A percentile compares a stretch with the other conserved stretches of the same genome.
Evolutionary conservation across 2,329 filamentous ascomycete species (phyloP).

Genomic region (Beauveria brongniartii): DNA sequence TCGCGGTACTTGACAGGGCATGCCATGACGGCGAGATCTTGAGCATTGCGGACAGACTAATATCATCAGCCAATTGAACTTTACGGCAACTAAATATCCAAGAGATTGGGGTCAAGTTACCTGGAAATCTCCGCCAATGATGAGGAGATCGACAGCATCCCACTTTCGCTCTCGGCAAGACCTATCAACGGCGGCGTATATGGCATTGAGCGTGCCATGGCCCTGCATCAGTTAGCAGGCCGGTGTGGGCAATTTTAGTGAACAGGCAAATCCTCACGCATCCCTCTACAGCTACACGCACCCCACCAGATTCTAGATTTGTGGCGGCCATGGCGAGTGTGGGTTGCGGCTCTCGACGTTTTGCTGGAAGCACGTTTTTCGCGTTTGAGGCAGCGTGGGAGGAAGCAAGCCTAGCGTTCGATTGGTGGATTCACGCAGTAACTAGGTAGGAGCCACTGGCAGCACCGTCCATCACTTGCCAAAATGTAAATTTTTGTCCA

Average conservation of each 20-base stretch:
- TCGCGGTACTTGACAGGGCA: constrained; percentile 81
- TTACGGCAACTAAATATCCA: background rate
- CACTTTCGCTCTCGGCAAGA: constrained; percentile 65
- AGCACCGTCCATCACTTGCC: background rate
- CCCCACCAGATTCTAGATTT: constrained; percentile 33
- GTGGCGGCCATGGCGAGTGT: constrained; percentile 22
- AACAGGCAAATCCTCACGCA: constrained; percentile 51
- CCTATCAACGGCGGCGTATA: constrained; percentile 70
- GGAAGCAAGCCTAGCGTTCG: background rate
- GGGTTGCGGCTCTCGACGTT: background rate
- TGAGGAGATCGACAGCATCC: constrained; percentile 77
- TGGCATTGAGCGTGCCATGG: constrained; percentile 84
- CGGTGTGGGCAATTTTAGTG: background rate
- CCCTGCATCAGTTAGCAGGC: constrained; percentile 44
- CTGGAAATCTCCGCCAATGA: constrained; percentile 96
- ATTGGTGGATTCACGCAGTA: background rate
- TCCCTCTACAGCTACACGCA: constrained; percentile 79
- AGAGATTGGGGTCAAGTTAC: constrained; percentile 29
- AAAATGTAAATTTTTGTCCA: background rate
- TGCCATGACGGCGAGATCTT: constrained; percentile 81
- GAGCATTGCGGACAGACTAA: constrained; percentile 77
- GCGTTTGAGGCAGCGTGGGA: background rate
- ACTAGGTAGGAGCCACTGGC: background rate
- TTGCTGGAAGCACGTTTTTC: constrained; percentile 1
- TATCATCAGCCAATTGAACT: background rate